Conservation (phyloP, 306 rosid genomes). For the Mimosa pudica region DNA sequence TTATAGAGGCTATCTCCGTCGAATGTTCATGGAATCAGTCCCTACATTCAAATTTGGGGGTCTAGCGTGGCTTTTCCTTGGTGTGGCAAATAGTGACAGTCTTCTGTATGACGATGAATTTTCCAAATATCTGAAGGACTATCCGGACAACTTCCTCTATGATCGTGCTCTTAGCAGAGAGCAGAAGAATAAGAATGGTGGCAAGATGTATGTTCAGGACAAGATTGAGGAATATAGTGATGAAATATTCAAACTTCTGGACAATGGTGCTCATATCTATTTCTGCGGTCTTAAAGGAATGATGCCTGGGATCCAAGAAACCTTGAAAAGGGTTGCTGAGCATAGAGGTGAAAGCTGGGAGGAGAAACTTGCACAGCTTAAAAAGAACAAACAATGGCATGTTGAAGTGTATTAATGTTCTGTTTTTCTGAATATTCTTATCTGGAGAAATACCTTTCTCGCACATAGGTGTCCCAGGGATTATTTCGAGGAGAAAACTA, state of each 20-base stretch:
- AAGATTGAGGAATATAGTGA: conserved; percentile 96
- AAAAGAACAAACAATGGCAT: conserved; percentile 99
- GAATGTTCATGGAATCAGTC: conserved; percentile 94
- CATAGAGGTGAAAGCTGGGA: conserved; percentile 93
- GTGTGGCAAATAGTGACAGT: conserved; percentile 87
- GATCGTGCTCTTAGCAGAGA: conserved; percentile 87
- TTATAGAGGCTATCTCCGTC: conserved; percentile 91
- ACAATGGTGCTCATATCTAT: conserved; percentile 88
- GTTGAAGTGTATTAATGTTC: conserved; percentile 84
- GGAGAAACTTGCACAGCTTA: conserved; percentile 82
- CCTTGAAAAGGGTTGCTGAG: conserved; percentile 86
- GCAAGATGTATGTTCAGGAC: conserved; percentile 98
- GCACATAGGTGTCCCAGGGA: neutral
- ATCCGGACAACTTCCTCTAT: conserved; percentile 78
- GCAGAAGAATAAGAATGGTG: conserved; percentile 83
- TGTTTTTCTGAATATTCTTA: conserved; percentile 9
- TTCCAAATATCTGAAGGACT: conserved; percentile 77
- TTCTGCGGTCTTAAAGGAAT: conserved; percentile 97
- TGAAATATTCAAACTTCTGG: conserved; percentile 82
- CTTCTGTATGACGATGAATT: conserved; percentile 91
- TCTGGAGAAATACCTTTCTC: neutral
- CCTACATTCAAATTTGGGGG: conserved; percentile 85
- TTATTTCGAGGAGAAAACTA: neutral
- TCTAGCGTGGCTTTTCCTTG: conserved; percentile 95
- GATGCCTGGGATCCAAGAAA: conserved; percentile 99